phyloP scores from a whole-genome alignment of 2,329 filamentous ascomycete species.

The Cercospora nicotianae region DNA sequence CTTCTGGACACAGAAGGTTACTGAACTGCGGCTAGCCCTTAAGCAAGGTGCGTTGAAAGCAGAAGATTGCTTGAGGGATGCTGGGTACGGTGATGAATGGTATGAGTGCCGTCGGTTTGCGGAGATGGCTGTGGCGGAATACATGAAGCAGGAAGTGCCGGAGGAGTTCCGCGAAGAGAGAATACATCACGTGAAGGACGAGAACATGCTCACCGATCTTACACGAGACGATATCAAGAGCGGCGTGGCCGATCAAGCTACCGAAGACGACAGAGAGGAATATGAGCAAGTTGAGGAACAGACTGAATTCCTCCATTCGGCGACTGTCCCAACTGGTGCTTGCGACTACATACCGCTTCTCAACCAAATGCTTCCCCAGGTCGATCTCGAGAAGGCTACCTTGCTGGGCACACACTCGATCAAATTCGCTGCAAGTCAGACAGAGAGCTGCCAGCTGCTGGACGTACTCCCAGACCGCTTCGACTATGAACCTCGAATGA shows the following conservation, averaged over 20 bases:
- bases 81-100: conserved; percentile 20
- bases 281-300: background rate
- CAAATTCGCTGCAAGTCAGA: background rate
- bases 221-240: background rate
- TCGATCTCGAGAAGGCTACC: background rate
- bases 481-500: conserved; percentile 15
- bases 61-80: conserved; percentile 18
- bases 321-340: background rate
- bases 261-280: background rate
- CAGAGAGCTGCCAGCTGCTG: background rate
- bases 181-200: background rate
- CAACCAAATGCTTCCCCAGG: background rate
- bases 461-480: conserved; percentile 23
- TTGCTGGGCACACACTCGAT: background rate
- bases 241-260: background rate
- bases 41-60: conserved; percentile 7
- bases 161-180: background rate
- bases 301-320: background rate
- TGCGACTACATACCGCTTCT: background rate
- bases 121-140: conserved; percentile 23
- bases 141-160: conserved; percentile 16
- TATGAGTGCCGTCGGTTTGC: conserved; percentile 17
- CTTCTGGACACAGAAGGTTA: conserved; percentile 25
- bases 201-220: background rate
- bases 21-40: conserved; percentile 14